A percentile compares a stretch with the other conserved stretches of the same genome.
These are phyloP conservation scores for Boletellus deceptivus DNA, from an alignment of 1,284 basidiomycete species.

Conservation along the genomic window DNA sequence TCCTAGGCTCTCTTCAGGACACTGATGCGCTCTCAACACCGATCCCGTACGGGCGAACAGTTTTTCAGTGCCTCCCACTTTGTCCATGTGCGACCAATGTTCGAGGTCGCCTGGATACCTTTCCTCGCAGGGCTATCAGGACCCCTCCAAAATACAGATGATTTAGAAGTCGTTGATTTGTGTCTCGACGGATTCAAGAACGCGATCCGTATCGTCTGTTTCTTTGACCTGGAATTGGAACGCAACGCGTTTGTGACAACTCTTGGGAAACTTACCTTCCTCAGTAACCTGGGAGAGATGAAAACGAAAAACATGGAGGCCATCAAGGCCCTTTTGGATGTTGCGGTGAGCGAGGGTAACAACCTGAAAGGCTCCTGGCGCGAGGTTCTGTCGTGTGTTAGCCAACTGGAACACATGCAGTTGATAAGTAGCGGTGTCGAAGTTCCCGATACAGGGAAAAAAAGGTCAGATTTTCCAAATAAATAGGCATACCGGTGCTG, in stretches of 20 bases:
- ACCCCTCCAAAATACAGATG: slow-evolving; percentile 90
- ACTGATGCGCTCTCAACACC: slow-evolving; percentile 84
- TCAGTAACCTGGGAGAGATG: slow-evolving; percentile 97
- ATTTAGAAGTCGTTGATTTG: slow-evolving; percentile 87
- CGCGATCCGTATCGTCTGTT: slow-evolving; percentile 90
- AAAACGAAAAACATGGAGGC: slow-evolving; percentile 98
- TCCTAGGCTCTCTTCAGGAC: slow-evolving; percentile 83
- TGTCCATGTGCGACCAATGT: slow-evolving; percentile 95
- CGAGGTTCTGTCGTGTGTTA: slow-evolving; percentile 93
- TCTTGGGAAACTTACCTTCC: slow-evolving; percentile 93
- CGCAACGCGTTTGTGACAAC: slow-evolving; percentile 98
- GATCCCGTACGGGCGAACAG: slow-evolving; percentile 73
- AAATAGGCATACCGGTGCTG: background rate
- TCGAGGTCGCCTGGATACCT: slow-evolving; percentile 97
- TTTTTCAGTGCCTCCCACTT: slow-evolving; percentile 95
- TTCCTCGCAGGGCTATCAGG: slow-evolving; percentile 92
- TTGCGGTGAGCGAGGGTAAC: slow-evolving; percentile 92
- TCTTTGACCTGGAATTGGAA: slow-evolving; percentile 94
- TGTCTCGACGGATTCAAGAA: slow-evolving; percentile 93
- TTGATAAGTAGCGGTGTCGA: slow-evolving; percentile 87
- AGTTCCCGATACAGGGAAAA: slow-evolving; percentile 75
- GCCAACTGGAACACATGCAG: slow-evolving; percentile 97
- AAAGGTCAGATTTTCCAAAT: slow-evolving; percentile 55
- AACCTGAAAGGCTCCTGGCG: slow-evolving; percentile 94
- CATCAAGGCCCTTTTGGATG: slow-evolving; percentile 89